Percentiles rank a stretch among this genome's conserved stretches.
Evolutionary conservation across 352 stramenopile genomes (phyloP).

Genomic region (Aphanomyces cochlioides): DNA sequence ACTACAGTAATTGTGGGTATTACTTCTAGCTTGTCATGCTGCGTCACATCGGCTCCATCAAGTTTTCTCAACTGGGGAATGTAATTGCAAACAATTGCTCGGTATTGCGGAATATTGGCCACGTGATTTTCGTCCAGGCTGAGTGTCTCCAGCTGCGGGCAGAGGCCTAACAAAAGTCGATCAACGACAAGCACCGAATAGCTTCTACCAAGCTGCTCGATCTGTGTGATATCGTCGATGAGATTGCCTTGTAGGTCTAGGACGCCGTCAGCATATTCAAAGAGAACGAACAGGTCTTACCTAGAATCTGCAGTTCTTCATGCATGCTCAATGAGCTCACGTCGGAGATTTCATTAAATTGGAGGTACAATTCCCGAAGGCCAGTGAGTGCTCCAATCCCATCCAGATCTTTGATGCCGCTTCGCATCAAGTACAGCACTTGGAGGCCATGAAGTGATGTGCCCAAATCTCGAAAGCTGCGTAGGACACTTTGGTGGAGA

Average conservation of each 20-base stretch:
- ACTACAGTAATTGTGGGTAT: neutral
- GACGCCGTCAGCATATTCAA: neutral
- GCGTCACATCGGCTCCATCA: conserved; percentile 31
- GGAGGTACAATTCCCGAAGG: conserved; percentile 71
- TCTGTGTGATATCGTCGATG: conserved; percentile 63
- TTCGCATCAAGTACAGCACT: conserved; percentile 60
- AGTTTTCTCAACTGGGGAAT: conserved; percentile 64
- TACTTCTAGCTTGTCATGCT: conserved; percentile 14
- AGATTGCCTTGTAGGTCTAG: conserved; percentile 64
- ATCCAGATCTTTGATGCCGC: conserved; percentile 73
- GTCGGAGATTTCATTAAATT: conserved; percentile 72
- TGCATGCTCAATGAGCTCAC: conserved; percentile 83
- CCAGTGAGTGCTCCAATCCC: conserved; percentile 77
- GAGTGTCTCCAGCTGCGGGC: conserved; percentile 55
- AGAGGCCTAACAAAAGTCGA: conserved; percentile 45
- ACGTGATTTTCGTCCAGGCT: conserved; percentile 66
- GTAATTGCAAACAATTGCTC: conserved; percentile 61
- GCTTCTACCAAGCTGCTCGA: conserved; percentile 66
- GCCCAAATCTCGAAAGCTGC: conserved; percentile 78
- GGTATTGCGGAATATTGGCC: conserved; percentile 52
- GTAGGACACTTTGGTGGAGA: conserved; percentile 56
- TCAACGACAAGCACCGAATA: neutral
- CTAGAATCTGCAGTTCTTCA: conserved; percentile 72
- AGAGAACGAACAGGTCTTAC: conserved; percentile 35
- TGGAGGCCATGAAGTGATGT: conserved; percentile 68